Base-by-base conservation (phyloP, 257 asterid genomes). In the Solanum chaucha region DNA sequence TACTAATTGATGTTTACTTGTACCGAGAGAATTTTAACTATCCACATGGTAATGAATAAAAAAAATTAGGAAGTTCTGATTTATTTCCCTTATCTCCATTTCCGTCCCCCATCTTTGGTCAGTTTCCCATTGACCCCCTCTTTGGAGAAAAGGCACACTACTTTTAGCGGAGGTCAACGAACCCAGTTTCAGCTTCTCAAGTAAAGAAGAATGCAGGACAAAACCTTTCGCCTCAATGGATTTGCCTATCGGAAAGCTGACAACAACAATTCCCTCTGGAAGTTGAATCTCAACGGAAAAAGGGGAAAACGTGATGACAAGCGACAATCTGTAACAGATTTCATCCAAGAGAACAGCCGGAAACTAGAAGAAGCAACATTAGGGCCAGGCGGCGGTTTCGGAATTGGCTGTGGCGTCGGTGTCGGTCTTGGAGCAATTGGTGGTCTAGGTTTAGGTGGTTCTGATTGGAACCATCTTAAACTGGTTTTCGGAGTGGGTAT, bases 311-410 rank as follows among this genome's bases (percentile, higher is more conserved):
- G 67, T 48, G 85, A 48, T 6, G 68, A 48, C 41, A 90, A 88
- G 88, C 84, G 90, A 17, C 87, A 86, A 26, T 87, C 90, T 41
- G 91, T 92, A 70, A 24, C 95, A n/a, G 94, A 92, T 36, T 87
- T 94, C 88, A 90, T 96, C 90, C 87, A 86, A 8, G 94, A 92
- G 34, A 90, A 85, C 77, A 90, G 90, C 58, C 87, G 85, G 82
- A 90, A 88, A 68, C 26, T 88, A 1, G 90, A 91, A 58, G 95
- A 92, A 86, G 88, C 87, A 77, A 91, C 92, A 59, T 78, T 91
- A 82, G 99, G 98, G 4, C 99, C 99, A 22, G 98, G 98, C 19
- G 92, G 90, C 12, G 98, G 99, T 77, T 91, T 91, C 14, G 99
- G 99, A 8, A 80, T 92, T 13, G 99, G 98, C 7, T 95, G 99